These are phyloP conservation scores for Hypoxylon rickii DNA, from an alignment of 495 filamentous ascomycete species.

Conservation along the genomic window DNA sequence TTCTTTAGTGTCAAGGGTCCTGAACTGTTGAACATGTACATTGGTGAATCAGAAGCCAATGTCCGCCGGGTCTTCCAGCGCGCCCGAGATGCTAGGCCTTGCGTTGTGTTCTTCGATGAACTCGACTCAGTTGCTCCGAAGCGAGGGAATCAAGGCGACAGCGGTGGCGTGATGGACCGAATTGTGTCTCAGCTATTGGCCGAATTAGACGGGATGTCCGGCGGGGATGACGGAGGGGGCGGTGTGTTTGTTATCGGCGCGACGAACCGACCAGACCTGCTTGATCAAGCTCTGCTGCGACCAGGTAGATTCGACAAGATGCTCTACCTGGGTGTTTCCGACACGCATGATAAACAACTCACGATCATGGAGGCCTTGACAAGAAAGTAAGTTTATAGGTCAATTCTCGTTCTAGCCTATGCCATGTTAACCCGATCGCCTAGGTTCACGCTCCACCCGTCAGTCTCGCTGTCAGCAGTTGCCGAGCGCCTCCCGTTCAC, in stretches of 20 bases:
- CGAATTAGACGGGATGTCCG: constrained; percentile 96
- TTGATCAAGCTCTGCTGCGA: constrained; percentile 87
- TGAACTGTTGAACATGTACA: constrained; percentile 98
- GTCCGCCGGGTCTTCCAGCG: constrained; percentile 95
- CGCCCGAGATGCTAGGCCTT: constrained; percentile 91
- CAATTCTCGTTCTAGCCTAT: background rate
- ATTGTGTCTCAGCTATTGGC: constrained; percentile 96
- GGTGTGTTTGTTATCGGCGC: constrained; percentile 98
- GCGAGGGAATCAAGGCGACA: constrained; percentile 95
- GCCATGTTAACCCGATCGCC: constrained; percentile 16
- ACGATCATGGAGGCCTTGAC: constrained; percentile 94
- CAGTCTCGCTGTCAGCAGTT: constrained; percentile 72
- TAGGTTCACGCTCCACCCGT: constrained; percentile 79
- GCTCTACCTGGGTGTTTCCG: constrained; percentile 94
- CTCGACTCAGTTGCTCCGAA: constrained; percentile 97
- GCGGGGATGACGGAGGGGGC: constrained; percentile 76
- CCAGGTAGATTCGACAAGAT: constrained; percentile 98
- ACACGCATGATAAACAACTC: constrained; percentile 95
- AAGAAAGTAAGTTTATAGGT: constrained; percentile 67
- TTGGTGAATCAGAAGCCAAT: constrained; percentile 97
- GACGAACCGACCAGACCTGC: constrained; percentile 90
- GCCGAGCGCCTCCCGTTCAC: constrained; percentile 86
- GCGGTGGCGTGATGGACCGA: constrained; percentile 97
- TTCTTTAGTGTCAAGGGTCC: constrained; percentile 99
- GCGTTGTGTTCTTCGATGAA: constrained; percentile 98